Percentiles rank a stretch among this genome's conserved stretches.
Evolutionary conservation across 108 stramenopile genomes (phyloP).

Genomic region (Thalassiosira profunda): DNA sequence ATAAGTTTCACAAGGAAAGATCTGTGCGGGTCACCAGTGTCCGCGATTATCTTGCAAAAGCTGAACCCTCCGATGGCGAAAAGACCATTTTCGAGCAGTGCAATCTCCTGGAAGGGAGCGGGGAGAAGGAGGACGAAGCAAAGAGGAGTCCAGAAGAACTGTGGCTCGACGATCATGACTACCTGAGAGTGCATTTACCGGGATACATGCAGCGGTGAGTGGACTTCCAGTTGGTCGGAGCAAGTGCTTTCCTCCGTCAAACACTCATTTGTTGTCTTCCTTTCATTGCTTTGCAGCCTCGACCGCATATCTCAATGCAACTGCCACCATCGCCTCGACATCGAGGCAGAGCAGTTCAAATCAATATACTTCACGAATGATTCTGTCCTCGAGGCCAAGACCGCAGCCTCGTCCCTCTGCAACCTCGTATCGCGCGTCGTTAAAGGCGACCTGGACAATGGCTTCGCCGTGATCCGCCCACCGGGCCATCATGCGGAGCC

Average conservation of each 20-base stretch:
- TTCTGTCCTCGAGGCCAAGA: constrained; percentile 43
- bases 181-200: constrained; percentile 49
- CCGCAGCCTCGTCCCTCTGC: constrained; percentile 58
- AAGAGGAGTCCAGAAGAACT: background rate
- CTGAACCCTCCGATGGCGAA: background rate
- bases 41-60: constrained; percentile 27
- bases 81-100: constrained; percentile 27
- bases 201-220: constrained; percentile 56
- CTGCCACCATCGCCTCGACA: constrained; percentile 42
- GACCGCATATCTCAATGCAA: constrained; percentile 38
- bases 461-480: constrained; percentile 80
- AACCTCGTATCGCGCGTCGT: constrained; percentile 45
- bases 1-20: constrained; percentile 52
- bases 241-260: background rate
- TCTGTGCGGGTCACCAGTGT: constrained; percentile 38
- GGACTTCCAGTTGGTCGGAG: background rate
- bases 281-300: constrained; percentile 6
- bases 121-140: background rate
- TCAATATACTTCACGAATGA: constrained; percentile 60
- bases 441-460: constrained; percentile 41
- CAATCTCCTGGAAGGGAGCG: constrained; percentile 6
- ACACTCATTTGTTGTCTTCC: background rate
- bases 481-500: constrained; percentile 93
- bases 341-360: constrained; percentile 60
- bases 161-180: constrained; percentile 45